Evolutionary conservation across 768 basidiomycete genomes (phyloP), one percentile per base, ranked within the genome.

Genomic region (Pulveroboletus sp.): DNA sequence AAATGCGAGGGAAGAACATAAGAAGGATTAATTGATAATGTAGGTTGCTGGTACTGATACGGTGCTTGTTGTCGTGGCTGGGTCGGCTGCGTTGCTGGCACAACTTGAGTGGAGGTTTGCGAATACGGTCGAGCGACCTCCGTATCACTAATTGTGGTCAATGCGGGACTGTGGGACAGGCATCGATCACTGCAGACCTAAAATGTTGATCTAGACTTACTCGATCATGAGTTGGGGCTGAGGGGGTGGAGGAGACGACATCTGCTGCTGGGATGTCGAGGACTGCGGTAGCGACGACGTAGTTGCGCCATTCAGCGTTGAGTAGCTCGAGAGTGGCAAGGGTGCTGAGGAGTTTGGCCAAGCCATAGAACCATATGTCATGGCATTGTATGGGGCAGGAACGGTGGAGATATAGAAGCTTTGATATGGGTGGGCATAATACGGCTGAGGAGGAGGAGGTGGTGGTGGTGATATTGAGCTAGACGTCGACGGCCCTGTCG

Each of bases 241-340:
- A 37, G 61, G 17, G 15, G 56, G 43, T 8, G 47, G 43, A 31
- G 68, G 51, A 27, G 71, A 69, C 3, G 60, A 43, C 38, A 63
- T 49, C 32, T 69, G 64, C 27, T 69, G 67, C n/a, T 62, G 62
- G 10, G 71, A 63, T 6, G 65, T 45, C 37, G 71, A 55, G 17
- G 57, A 18, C 43, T 63, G 66, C 12, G 62, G 51, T 10, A 73
- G 61, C 31, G 74, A 66, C 14, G 76, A 68, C 1, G 72, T 78
- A 10, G 84, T 86, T n/a, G 86, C 85, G 14, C 85, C 86, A 63
- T 89, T 87, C 42, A 89, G 68, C 40, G 81, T 80, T n/a, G 88
- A 89, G 53, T 88, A 89, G 51, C 70, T 81, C 12, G 87, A 88
- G 27, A 89, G 64, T 0, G 87, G 87, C 1, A 88, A 45, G 11